Evolutionary conservation across 2,329 filamentous ascomycete species (phyloP).

Genomic region (Fusarium metavorans): DNA sequence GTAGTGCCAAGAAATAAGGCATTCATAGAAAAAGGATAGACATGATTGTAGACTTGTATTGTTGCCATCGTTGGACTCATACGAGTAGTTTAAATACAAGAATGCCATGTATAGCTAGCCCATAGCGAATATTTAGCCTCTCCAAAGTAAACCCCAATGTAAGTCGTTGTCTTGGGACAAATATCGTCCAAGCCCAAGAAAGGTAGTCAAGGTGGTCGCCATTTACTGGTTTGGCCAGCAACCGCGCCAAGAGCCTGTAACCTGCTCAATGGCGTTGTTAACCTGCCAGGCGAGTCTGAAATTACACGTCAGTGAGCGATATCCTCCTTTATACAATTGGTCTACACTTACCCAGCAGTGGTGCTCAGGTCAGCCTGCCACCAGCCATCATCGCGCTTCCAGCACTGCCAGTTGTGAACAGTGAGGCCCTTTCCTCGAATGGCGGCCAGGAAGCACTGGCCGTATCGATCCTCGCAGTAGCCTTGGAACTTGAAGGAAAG

Average conservation of each 20-base stretch:
- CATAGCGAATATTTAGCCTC: not conserved
- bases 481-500: not conserved
- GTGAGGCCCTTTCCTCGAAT: not conserved
- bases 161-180: not conserved
- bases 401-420: constrained; percentile 1
- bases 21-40: no score
- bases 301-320: not conserved
- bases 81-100: not conserved
- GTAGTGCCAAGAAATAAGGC: not conserved
- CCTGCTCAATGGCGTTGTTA: not conserved
- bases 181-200: not conserved
- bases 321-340: not conserved
- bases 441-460: not conserved
- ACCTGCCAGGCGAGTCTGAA: not conserved
- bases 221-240: not conserved
- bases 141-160: not conserved
- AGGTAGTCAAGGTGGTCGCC: not conserved
- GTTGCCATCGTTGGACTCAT: not conserved
- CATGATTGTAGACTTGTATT: not conserved
- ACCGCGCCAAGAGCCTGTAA: not conserved
- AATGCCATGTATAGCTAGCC: not conserved
- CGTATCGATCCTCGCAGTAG: not conserved
- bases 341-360: not conserved
- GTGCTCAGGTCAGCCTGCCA: not conserved
- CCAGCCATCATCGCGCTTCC: not conserved